A percentile compares a stretch with the other conserved stretches of the same genome.
Evolutionary conservation across 176 grass and related monocot genomes (phyloP).

Genomic region (Triticum timopheevii): DNA sequence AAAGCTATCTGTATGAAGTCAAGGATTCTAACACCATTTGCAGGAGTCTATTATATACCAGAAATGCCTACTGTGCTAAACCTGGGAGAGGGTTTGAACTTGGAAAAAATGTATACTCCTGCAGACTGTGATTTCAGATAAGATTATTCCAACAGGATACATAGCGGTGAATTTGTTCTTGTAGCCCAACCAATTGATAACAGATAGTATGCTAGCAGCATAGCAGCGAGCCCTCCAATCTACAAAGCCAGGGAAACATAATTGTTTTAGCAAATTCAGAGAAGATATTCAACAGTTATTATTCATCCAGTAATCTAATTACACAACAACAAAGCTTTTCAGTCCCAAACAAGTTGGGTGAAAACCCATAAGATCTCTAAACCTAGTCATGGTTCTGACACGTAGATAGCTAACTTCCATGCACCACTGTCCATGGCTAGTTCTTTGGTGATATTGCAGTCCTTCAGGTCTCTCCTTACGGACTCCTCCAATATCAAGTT

Average conservation of each 20-base stretch:
- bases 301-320: conserved; percentile 5
- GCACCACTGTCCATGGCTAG: too few relatives aligned
- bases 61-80: neutral
- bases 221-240: conserved; percentile 90
- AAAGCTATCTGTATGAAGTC: conserved; percentile 83
- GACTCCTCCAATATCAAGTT: too few relatives aligned
- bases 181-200: conserved; percentile 90
- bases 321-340: neutral
- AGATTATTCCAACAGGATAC: conserved; percentile 63
- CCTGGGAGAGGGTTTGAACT: neutral
- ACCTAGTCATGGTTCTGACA: too few relatives aligned
- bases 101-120: conserved; percentile 9
- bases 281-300: neutral
- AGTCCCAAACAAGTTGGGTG: too few relatives aligned
- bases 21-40: conserved; percentile 37
- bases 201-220: conserved; percentile 89
- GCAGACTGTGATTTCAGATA: conserved; percentile 20
- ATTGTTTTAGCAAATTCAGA: conserved; percentile 7
- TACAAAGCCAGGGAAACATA: conserved; percentile 36
- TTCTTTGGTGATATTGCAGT: too few relatives aligned
- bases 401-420: too few relatives aligned
- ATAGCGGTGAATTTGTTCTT: conserved; percentile 77
- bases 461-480: too few relatives aligned
- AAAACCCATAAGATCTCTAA: too few relatives aligned
- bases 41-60: neutral